Percentiles rank a stretch among this genome's conserved stretches.
phyloP scores from a whole-genome alignment of 2,329 filamentous ascomycete genomes.

The Aspergillus quadrilineatus region DNA sequence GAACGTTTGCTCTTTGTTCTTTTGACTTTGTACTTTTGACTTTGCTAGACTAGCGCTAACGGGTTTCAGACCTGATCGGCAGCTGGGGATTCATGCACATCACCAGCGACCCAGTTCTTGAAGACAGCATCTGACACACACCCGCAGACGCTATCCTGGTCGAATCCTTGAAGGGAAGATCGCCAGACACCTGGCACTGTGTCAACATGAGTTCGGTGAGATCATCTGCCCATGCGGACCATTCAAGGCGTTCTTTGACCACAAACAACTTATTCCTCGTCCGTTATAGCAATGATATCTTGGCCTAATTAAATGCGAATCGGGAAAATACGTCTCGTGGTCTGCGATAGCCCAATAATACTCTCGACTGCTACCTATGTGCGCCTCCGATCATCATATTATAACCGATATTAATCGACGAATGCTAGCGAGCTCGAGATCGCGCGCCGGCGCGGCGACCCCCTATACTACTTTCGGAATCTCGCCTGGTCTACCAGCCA shows the following conservation, averaged over 20 bases:
- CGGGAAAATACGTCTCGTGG: not conserved
- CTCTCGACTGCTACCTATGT: not conserved
- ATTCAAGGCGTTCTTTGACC: not conserved
- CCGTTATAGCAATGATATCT: not conserved
- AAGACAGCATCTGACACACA: constrained; percentile 5
- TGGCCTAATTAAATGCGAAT: not conserved
- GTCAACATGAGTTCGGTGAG: not conserved
- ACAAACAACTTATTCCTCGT: not conserved
- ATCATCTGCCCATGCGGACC: not conserved
- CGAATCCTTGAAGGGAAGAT: constrained; percentile 3
- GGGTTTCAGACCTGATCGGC: constrained; percentile 24
- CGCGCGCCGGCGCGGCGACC: not conserved
- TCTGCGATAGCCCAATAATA: not conserved
- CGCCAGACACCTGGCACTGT: constrained; percentile 1
- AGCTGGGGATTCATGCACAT: constrained; percentile 21
- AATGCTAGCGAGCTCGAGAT: constrained; percentile 1
- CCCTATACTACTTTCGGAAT: constrained; percentile 7
- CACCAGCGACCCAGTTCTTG: constrained; percentile 12
- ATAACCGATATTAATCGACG: not conserved
- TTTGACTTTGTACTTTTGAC: constrained; percentile 2
- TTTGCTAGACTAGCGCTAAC: constrained; percentile 7
- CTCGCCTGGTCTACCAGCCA: not conserved
- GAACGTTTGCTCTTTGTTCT: not conserved
- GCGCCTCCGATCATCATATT: constrained; percentile 7
- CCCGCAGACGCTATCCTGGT: not conserved